These are phyloP conservation scores for Thermomyces lanuginosus DNA, from an alignment of 2,329 filamentous ascomycete genomes.

Conservation along the genomic window DNA sequence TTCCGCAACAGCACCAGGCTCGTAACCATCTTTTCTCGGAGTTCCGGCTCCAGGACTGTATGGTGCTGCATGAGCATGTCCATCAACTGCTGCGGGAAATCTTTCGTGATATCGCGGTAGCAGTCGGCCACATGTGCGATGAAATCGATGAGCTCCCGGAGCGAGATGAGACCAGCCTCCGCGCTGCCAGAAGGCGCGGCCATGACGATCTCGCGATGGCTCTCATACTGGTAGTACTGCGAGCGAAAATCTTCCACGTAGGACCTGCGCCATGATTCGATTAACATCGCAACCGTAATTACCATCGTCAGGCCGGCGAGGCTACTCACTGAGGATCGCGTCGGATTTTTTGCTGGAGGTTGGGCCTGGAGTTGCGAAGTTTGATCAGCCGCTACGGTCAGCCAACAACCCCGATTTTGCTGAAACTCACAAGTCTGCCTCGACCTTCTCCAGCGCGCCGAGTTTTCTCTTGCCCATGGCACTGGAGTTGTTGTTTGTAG, in stretches of 20 bases:
- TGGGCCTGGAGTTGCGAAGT: constrained; percentile 45
- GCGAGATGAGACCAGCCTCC: constrained; percentile 61
- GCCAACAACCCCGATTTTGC: background rate
- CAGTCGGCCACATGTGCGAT: constrained; percentile 87
- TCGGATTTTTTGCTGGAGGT: constrained; percentile 80
- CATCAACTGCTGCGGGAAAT: constrained; percentile 68
- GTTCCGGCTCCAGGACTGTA: constrained; percentile 60
- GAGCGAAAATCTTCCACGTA: constrained; percentile 79
- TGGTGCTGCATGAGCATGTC: constrained; percentile 69
- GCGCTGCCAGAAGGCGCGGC: constrained; percentile 64
- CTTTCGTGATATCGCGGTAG: constrained; percentile 63
- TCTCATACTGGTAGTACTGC: constrained; percentile 83
- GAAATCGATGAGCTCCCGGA: constrained; percentile 84
- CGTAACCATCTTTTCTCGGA: constrained; percentile 87
- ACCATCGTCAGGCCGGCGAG: background rate
- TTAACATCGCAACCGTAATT: constrained; percentile 1
- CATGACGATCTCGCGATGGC: constrained; percentile 80
- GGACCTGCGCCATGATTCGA: constrained; percentile 37
- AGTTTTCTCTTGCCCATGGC: constrained; percentile 74
- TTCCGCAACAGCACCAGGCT: constrained; percentile 73
- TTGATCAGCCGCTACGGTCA: constrained; percentile 1
- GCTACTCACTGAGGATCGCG: constrained; percentile 57
- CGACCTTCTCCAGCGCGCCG: constrained; percentile 84
- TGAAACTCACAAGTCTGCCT: constrained; percentile 59
- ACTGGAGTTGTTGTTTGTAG: too few relatives aligned